Conservation (phyloP, 495 filamentous ascomycete genomes). For the Lineolata rhizophorae region DNA sequence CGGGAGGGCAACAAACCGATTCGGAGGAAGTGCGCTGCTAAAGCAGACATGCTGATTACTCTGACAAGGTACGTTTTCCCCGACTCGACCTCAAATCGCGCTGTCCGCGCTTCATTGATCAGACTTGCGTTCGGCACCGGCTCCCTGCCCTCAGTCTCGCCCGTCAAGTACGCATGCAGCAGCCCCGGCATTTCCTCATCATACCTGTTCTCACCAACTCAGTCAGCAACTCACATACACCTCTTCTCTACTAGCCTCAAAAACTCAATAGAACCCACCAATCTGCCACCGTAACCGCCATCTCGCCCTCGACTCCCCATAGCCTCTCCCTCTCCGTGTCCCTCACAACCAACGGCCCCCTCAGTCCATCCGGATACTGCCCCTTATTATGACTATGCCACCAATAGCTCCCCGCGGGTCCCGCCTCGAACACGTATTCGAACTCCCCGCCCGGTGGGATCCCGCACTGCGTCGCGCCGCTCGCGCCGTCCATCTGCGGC, state of each 20-base stretch:
- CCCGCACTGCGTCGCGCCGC: slow-evolving; percentile 10
- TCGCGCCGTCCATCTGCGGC: slow-evolving; percentile 12
- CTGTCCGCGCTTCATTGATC: slow-evolving; percentile 37
- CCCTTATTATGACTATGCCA: slow-evolving; percentile 16
- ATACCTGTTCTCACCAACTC: too few relatives aligned
- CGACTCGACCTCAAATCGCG: slow-evolving; percentile 9
- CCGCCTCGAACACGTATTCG: slow-evolving; percentile 16
- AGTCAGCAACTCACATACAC: too few relatives aligned
- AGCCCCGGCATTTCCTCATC: neutral
- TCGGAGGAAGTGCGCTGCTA: slow-evolving; percentile 7
- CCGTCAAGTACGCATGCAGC: neutral
- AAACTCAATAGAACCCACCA: too few relatives aligned
- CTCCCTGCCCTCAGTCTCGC: slow-evolving; percentile 24
- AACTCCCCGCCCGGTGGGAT: slow-evolving; percentile 15
- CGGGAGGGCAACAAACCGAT: neutral
- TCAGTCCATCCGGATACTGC: slow-evolving; percentile 27
- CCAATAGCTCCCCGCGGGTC: slow-evolving; percentile 18
- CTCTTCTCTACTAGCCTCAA: too few relatives aligned
- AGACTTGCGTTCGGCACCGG: slow-evolving; percentile 15
- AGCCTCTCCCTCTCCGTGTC: too few relatives aligned
- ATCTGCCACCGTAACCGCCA: slow-evolving; percentile 22
- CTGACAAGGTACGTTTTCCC: slow-evolving; percentile 13
- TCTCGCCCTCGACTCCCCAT: neutral
- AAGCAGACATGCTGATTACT: slow-evolving; percentile 15
- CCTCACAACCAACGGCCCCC: slow-evolving; percentile 29